Evolutionary conservation across 1,284 basidiomycete genomes (phyloP).

Genomic region (Stygiomarasmius scandens): DNA sequence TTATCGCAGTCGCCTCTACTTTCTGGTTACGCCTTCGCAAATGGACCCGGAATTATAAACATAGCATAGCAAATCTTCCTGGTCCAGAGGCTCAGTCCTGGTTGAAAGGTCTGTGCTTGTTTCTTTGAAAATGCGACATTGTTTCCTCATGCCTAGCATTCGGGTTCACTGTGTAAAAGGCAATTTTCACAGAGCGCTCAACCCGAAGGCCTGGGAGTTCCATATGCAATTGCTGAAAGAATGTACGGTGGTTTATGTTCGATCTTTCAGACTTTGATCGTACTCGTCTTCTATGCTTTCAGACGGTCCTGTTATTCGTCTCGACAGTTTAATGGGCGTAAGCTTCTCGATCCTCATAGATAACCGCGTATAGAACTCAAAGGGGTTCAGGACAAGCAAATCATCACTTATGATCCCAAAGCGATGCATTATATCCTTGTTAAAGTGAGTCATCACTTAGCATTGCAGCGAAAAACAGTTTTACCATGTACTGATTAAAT

Average conservation of each 20-base stretch:
- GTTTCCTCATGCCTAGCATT: too few species aligned
- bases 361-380: background rate
- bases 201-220: constrained; percentile 5
- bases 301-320: constrained; percentile 9
- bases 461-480: too few species aligned
- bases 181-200: constrained; percentile 4
- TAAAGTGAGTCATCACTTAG: constrained; percentile 18
- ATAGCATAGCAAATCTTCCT: constrained; percentile 20
- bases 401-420: constrained; percentile 34
- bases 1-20: background rate
- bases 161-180: too few species aligned
- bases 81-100: constrained; percentile 31
- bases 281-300: background rate
- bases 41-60: background rate
- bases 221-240: constrained; percentile 5
- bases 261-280: too few species aligned
- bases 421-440: constrained; percentile 37
- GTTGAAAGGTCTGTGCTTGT: constrained; percentile 21
- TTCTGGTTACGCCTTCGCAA: background rate
- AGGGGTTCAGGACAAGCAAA: constrained; percentile 23
- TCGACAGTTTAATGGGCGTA: constrained; percentile 1
- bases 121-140: too few species aligned
- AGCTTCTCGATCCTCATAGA: background rate
- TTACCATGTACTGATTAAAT: too few species aligned
- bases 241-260: background rate